These are phyloP conservation scores for Boletus subparvulus DNA, from an alignment of 768 basidiomycete species.

Conservation along the genomic window DNA sequence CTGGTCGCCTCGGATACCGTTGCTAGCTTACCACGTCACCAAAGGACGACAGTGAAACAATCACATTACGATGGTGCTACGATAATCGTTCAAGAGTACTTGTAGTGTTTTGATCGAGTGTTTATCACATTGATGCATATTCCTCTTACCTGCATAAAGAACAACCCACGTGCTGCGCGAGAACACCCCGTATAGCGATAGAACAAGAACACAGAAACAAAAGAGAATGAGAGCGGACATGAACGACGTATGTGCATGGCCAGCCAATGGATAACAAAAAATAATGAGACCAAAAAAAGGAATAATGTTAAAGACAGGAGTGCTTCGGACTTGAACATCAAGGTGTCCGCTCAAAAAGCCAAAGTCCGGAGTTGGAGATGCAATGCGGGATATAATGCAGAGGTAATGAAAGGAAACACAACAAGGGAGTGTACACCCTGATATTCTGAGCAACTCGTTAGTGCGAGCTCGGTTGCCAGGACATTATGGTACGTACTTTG, in stretches of 20 bases:
- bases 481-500: conserved; percentile 19
- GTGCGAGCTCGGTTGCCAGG: neutral
- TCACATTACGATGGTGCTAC: conserved; percentile 29
- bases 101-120: conserved; percentile 23
- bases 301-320: conserved; percentile 34
- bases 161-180: conserved; percentile 17
- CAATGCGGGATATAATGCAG: conserved; percentile 28
- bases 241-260: conserved; percentile 24
- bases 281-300: conserved; percentile 18
- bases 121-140: conserved; percentile 24
- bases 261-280: conserved; percentile 25
- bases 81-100: conserved; percentile 29
- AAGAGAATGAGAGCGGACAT: conserved; percentile 9
- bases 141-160: conserved; percentile 30
- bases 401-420: conserved; percentile 2
- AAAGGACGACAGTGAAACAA: conserved; percentile 6
- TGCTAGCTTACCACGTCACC: neutral
- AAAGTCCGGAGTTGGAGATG: conserved; percentile 17
- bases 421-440: conserved; percentile 24
- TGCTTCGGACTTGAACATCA: conserved; percentile 14
- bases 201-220: conserved; percentile 17
- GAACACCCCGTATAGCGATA: conserved; percentile 14
- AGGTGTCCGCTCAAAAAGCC: conserved; percentile 16
- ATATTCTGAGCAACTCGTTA: conserved; percentile 5
- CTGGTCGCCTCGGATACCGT: neutral